phyloP scores from a whole-genome alignment of 805 yeast species.

The Cyberlindnera maritima region DNA sequence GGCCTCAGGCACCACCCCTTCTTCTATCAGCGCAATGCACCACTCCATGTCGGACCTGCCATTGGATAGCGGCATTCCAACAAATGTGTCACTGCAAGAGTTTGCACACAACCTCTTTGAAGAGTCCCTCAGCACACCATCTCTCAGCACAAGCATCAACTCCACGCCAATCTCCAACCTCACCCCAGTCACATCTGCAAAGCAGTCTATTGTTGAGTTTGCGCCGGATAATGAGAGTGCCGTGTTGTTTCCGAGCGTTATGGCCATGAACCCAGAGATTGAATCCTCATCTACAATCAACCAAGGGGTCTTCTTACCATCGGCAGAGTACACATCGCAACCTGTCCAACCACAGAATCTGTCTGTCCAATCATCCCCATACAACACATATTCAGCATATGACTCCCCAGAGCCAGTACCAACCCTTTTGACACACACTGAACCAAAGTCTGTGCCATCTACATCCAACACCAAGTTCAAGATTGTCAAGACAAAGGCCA shows the following conservation, averaged over 20 bases:
- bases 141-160: conserved; percentile 10
- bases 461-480: neutral
- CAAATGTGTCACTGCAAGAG: neutral
- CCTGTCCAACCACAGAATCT: neutral
- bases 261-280: conserved; percentile 6
- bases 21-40: neutral
- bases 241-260: conserved; percentile 3
- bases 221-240: neutral
- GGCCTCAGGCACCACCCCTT: neutral
- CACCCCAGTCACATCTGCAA: conserved; percentile 1
- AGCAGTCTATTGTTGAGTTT: neutral
- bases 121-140: conserved; percentile 6
- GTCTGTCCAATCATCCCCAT: conserved; percentile 8
- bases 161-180: conserved; percentile 10
- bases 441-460: neutral
- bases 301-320: neutral
- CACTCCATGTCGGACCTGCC: neutral
- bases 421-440: neutral
- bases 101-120: conserved; percentile 7
- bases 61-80: neutral
- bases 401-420: neutral
- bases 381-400: conserved; percentile 5
- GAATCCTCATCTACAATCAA: neutral
- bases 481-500: conserved; percentile 1
- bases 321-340: conserved; percentile 8